These are phyloP conservation scores for Hemisphaericaspora subhashii DNA, from an alignment of 1,139 yeast species.

Conservation along the genomic window DNA sequence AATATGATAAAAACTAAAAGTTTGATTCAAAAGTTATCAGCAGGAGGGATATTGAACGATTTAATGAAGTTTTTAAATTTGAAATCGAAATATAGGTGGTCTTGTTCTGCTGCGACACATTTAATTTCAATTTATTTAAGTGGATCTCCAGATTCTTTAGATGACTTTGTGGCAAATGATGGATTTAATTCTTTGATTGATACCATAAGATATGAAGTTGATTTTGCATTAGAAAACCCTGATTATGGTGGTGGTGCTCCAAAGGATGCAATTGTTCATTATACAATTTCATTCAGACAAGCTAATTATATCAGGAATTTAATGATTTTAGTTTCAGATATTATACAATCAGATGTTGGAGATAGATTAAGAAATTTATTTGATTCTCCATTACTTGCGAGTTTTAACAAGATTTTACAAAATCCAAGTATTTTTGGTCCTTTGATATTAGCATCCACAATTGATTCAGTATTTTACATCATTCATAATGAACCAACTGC, in stretches of 20 bases:
- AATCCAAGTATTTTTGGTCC: slow-evolving; percentile 69
- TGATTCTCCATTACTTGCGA: slow-evolving; percentile 72
- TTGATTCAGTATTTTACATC: slow-evolving; percentile 69
- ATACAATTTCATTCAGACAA: slow-evolving; percentile 63
- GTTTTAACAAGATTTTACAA: slow-evolving; percentile 60
- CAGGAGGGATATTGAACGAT: slow-evolving; percentile 74
- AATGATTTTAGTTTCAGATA: slow-evolving; percentile 61
- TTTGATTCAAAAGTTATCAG: slow-evolving; percentile 42
- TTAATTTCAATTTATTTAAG: slow-evolving; percentile 56
- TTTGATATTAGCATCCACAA: slow-evolving; percentile 59
- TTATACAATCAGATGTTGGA: slow-evolving; percentile 73
- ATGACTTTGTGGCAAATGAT: slow-evolving; percentile 60
- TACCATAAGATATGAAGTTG: slow-evolving; percentile 66
- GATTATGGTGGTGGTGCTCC: slow-evolving; percentile 56
- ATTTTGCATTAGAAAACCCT: slow-evolving; percentile 59
- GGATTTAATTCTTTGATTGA: slow-evolving; percentile 69
- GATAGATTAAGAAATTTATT: slow-evolving; percentile 83
- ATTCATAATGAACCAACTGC: slow-evolving; percentile 93
- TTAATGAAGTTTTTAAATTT: slow-evolving; percentile 62
- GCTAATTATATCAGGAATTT: slow-evolving; percentile 56
- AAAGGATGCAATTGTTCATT: slow-evolving; percentile 52
- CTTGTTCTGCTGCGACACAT: slow-evolving; percentile 67
- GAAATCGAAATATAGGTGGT: slow-evolving; percentile 51
- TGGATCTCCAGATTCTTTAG: slow-evolving; percentile 47
- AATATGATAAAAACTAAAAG: slow-evolving; percentile 57